These are phyloP conservation scores for Thraustochytrium sp. DNA, from an alignment of 352 stramenopile genomes.

Conservation along the genomic window DNA sequence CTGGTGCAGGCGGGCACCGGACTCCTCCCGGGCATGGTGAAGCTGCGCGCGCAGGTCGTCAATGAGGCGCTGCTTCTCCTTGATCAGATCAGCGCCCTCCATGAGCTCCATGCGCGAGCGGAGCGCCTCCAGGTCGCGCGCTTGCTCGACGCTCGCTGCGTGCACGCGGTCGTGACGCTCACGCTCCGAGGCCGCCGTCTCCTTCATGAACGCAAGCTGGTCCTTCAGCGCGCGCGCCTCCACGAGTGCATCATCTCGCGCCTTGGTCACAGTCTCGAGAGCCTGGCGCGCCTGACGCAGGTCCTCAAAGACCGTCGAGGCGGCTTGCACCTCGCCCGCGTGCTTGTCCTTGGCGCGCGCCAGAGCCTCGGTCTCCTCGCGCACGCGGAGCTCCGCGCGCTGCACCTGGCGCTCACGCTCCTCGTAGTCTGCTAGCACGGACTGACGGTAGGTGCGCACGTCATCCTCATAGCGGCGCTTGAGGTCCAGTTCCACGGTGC, in stretches of 20 bases:
- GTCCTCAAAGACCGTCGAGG: background rate
- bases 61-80: background rate
- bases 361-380: background rate
- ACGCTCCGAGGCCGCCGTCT: background rate
- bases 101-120: background rate
- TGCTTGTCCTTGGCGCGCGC: background rate
- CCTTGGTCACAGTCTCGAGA: background rate
- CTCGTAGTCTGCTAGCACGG: constrained; percentile 15
- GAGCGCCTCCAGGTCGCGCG: background rate
- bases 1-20: background rate
- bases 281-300: no score
- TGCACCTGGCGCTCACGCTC: background rate
- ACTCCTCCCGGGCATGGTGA: background rate
- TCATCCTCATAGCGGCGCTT: background rate
- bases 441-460: background rate
- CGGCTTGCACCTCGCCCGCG: background rate
- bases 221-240: background rate
- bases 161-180: constrained; percentile 14
- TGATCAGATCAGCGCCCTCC: background rate
- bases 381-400: background rate
- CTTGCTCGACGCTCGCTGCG: background rate
- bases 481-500: constrained; percentile 4
- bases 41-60: background rate
- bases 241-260: background rate
- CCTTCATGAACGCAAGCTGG: constrained; percentile 14